phyloP scores from a whole-genome alignment of 2,329 filamentous ascomycete genomes.

The Aspergillus floridensis region DNA sequence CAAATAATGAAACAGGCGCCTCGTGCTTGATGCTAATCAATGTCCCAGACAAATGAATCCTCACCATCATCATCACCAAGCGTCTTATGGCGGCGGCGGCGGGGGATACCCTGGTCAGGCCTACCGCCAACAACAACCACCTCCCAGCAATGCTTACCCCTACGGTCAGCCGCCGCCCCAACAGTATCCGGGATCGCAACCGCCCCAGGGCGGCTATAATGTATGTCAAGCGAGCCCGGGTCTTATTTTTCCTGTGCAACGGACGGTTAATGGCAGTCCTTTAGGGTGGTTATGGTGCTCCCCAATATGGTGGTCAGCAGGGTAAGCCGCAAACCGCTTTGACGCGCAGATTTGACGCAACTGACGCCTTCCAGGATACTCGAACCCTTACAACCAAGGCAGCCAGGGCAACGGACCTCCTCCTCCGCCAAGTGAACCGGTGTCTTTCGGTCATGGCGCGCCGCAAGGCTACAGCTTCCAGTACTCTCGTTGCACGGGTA shows the following conservation, averaged over 20 bases:
- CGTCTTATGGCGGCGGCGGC: conserved; percentile 33
- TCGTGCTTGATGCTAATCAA: background rate
- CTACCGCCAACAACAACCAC: conserved; percentile 42
- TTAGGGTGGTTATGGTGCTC: conserved; percentile 1
- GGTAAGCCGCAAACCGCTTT: conserved; percentile 27
- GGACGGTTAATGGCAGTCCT: conserved; percentile 15
- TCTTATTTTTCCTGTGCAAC: background rate
- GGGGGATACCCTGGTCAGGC: conserved; percentile 40
- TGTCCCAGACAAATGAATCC: conserved; percentile 27
- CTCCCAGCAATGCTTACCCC: conserved; percentile 39
- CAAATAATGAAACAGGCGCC: background rate
- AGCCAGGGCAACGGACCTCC: conserved; percentile 53
- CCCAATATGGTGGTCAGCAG: conserved; percentile 33
- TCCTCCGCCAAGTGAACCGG: conserved; percentile 64
- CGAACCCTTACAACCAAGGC: conserved; percentile 58
- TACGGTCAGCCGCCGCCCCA: conserved; percentile 46
- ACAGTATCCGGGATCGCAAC: conserved; percentile 28
- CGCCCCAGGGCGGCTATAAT: conserved; percentile 36
- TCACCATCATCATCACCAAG: conserved; percentile 32
- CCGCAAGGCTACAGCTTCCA: conserved; percentile 79
- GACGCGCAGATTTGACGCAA: background rate
- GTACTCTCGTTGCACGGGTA: conserved; percentile 87
- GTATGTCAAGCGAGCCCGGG: conserved; percentile 26
- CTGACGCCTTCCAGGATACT: conserved; percentile 29
- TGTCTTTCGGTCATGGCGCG: conserved; percentile 76